phyloP scores from a whole-genome alignment of 2,329 filamentous ascomycete genomes.

The Aspergillus ochraceoroseus region DNA sequence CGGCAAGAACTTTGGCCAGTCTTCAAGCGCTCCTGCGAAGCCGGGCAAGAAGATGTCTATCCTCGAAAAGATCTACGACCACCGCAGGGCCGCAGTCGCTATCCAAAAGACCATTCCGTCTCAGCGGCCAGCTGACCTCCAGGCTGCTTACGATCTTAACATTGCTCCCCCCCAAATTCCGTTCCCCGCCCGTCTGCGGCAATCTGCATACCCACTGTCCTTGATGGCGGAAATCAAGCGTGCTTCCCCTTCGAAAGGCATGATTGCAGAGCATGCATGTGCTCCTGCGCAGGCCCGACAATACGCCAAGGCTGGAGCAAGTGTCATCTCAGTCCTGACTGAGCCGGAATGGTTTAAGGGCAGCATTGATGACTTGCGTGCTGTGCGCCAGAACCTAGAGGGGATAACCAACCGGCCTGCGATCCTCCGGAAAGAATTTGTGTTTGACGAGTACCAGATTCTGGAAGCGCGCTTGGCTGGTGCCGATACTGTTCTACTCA shows the following conservation, averaged over 20 bases:
- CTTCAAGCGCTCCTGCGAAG: slow-evolving; percentile 27
- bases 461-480: slow-evolving; percentile 88
- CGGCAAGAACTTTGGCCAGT: slow-evolving; percentile 42
- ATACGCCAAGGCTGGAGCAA: slow-evolving; percentile 90
- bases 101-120: slow-evolving; percentile 82
- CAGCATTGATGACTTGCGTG: slow-evolving; percentile 84
- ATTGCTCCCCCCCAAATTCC: slow-evolving; percentile 78
- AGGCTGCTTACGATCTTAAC: slow-evolving; percentile 79
- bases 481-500: slow-evolving; percentile 88
- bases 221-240: slow-evolving; percentile 97
- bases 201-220: slow-evolving; percentile 81
- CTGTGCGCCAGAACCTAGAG: slow-evolving; percentile 81
- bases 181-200: slow-evolving; percentile 71
- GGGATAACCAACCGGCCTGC: slow-evolving; percentile 90
- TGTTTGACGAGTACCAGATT: slow-evolving; percentile 98
- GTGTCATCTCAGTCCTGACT: slow-evolving; percentile 95
- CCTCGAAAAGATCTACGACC: slow-evolving; percentile 81
- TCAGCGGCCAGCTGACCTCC: slow-evolving; percentile 73
- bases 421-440: slow-evolving; percentile 89
- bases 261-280: slow-evolving; percentile 81
- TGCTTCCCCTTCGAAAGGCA: slow-evolving; percentile 90
- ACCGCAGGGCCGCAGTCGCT: slow-evolving; percentile 68
- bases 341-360: slow-evolving; percentile 99
- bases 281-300: slow-evolving; percentile 84
- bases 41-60: slow-evolving; percentile 70